A percentile compares a stretch with the other conserved stretches of the same genome.
These are phyloP conservation scores for Fusarium guadeloupense DNA, from an alignment of 2,329 filamentous ascomycete genomes.

Conservation along the genomic window DNA sequence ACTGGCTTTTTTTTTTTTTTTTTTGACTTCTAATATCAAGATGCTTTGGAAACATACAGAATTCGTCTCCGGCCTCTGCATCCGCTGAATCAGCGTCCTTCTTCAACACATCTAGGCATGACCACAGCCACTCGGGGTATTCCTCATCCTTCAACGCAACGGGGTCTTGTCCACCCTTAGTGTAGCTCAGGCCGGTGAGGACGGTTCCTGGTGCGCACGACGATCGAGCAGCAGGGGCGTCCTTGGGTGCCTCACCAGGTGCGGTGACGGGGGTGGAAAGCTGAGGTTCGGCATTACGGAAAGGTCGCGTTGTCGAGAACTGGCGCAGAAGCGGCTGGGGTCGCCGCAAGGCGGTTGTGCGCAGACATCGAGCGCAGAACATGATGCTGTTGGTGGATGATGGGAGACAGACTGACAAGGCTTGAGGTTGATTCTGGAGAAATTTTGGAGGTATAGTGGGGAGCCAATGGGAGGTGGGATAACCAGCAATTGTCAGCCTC, in stretches of 20 bases:
- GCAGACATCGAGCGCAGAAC: constrained; percentile 61
- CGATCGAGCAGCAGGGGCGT: constrained; percentile 51
- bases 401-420: constrained; percentile 42
- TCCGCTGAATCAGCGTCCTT: constrained; percentile 60
- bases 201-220: constrained; percentile 73
- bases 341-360: constrained; percentile 49
- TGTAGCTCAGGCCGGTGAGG: constrained; percentile 78
- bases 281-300: constrained; percentile 50
- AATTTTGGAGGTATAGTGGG: constrained; percentile 44
- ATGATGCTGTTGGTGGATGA: constrained; percentile 44
- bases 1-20: not conserved
- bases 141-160: constrained; percentile 77
- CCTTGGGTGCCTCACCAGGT: constrained; percentile 45
- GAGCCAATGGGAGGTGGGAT: constrained; percentile 40
- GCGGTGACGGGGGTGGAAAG: constrained; percentile 50
- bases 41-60: constrained; percentile 67
- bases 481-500: constrained; percentile 44
- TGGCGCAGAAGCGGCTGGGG: constrained; percentile 47
- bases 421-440: constrained; percentile 39
- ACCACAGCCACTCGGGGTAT: constrained; percentile 86
- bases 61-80: constrained; percentile 74
- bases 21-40: not conserved
- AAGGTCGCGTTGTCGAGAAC: constrained; percentile 53
- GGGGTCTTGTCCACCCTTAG: constrained; percentile 77
- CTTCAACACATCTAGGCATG: constrained; percentile 70